Base-by-base conservation (phyloP, 1,139 yeast species). In the Eremothecium gossypii region DNA sequence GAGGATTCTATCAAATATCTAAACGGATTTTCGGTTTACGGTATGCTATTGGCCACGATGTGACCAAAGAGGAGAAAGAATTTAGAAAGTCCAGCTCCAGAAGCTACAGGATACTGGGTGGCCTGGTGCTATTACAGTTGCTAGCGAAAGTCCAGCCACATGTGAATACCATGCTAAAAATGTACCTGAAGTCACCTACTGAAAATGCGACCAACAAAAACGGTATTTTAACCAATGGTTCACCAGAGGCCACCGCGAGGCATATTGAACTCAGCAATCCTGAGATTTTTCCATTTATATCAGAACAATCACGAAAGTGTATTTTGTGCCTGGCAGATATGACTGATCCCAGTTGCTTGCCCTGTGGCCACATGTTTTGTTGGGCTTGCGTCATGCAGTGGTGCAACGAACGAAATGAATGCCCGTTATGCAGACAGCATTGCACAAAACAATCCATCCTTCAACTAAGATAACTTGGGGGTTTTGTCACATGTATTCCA, bases 321-420 rank as follows among this genome's bases (percentile, higher is more conserved):
- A 82, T 87, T 70, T 68, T 91, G 31, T 91, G 98, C 58, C 69
- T 89, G 30, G 79, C 84, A 6, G 69, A 74, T 12, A 84, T 91
- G 94, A 70, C 68, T 2, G 76, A 83, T 48, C 97, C 98, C 1
- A 70, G 95, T 1, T 77, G 87, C 45, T 87, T 95, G 0, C 75
- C 80, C 8, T 91, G 98, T 64, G 98, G 98, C 0, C 98, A 91
- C 60, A 48, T 85, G 12, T 89, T 84, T 60, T 91, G 98, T 63
- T 91, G 97, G 97, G 72, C 70, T 6, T 91, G 98, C 59, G 78
- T 86, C 7, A 73, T 79, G 6, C 95, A 84, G 52, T 91, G 97
- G 97, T 76, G 87, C 43, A 69, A 86, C 48, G 95, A 87, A 47
- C 76, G 77, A 52, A 81, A 89, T 0, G 96, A 87, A 56, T 91